These are phyloP conservation scores for Flaveria sonorensis DNA, from an alignment of 129 eudicot genomes.

Conservation along the genomic window DNA sequence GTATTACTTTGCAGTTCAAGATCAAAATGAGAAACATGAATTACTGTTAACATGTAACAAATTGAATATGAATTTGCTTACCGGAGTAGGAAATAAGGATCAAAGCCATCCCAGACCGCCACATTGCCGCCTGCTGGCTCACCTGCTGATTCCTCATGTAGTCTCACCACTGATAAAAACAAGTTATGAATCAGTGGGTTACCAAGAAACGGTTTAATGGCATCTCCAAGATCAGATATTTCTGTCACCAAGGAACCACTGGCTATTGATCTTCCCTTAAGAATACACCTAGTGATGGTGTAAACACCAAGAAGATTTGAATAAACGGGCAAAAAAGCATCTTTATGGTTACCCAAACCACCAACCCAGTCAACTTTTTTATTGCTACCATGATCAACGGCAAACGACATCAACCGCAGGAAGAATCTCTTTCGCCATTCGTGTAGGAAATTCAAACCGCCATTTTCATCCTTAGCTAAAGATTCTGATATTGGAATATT, in stretches of 20 bases:
- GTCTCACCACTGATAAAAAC: constrained; percentile 50
- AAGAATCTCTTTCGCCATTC: constrained; percentile 69
- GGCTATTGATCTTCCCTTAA: constrained; percentile 26
- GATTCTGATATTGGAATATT: constrained; percentile 44
- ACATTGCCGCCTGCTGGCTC: constrained; percentile 24
- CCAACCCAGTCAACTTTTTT: constrained; percentile 75
- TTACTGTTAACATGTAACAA: constrained; percentile 18
- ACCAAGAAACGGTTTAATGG: constrained; percentile 60
- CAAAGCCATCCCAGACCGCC: constrained; percentile 64
- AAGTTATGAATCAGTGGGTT: constrained; percentile 67
- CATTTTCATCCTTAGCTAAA: constrained; percentile 25
- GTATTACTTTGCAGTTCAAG: constrained; percentile 18
- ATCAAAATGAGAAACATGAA: constrained; percentile 13
- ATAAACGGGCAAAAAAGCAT: constrained; percentile 82
- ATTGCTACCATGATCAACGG: constrained; percentile 40
- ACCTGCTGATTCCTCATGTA: constrained; percentile 48
- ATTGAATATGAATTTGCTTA: constrained; percentile 26
- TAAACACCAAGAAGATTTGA: constrained; percentile 78
- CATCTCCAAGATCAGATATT: constrained; percentile 51
- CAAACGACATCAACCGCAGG: constrained; percentile 48
- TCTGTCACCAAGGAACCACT: constrained; percentile 39
- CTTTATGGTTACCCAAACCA: constrained; percentile 95
- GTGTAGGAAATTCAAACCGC: constrained; percentile 36
- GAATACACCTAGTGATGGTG: constrained; percentile 61
- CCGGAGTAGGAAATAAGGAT: constrained; percentile 76